These are phyloP conservation scores for Chytriomyces sp. DNA, from an alignment of 192 early-diverging fungal species.

Conservation along the genomic window DNA sequence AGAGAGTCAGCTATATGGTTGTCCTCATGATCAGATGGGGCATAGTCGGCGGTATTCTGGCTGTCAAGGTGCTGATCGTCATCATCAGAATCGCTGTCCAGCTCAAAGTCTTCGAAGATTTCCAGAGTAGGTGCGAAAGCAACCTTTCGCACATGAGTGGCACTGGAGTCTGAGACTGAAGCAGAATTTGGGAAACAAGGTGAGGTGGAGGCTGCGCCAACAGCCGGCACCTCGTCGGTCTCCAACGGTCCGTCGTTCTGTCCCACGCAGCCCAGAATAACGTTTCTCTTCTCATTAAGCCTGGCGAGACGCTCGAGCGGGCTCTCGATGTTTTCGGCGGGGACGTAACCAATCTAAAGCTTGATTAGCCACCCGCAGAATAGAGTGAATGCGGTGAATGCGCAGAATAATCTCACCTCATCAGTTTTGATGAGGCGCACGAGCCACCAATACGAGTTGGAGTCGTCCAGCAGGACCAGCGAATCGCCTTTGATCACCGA, in stretches of 20 bases:
- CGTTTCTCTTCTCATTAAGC: constrained; percentile 74
- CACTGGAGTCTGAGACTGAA: neutral
- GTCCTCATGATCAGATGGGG: neutral
- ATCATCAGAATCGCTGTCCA: neutral
- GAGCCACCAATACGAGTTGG: constrained; percentile 80
- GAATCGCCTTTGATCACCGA: constrained; percentile 76
- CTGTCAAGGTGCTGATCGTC: neutral
- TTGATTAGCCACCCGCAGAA: too few species aligned
- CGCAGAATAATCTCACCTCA: constrained; percentile 47
- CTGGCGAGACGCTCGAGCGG: constrained; percentile 78
- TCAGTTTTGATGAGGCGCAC: constrained; percentile 59
- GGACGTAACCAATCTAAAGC: constrained; percentile 80
- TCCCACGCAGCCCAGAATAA: constrained; percentile 35
- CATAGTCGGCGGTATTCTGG: neutral
- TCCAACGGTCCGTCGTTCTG: too few species aligned
- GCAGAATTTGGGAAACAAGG: neutral
- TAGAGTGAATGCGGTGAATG: neutral
- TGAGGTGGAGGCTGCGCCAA: neutral
- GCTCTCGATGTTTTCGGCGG: constrained; percentile 85
- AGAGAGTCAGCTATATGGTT: neutral
- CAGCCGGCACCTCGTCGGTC: neutral
- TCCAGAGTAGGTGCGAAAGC: neutral
- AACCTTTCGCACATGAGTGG: neutral
- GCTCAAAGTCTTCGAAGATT: neutral
- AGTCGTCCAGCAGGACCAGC: constrained; percentile 77